Evolutionary conservation across 306 rosid genomes (phyloP).

Genomic region (Quercus ilex): DNA sequence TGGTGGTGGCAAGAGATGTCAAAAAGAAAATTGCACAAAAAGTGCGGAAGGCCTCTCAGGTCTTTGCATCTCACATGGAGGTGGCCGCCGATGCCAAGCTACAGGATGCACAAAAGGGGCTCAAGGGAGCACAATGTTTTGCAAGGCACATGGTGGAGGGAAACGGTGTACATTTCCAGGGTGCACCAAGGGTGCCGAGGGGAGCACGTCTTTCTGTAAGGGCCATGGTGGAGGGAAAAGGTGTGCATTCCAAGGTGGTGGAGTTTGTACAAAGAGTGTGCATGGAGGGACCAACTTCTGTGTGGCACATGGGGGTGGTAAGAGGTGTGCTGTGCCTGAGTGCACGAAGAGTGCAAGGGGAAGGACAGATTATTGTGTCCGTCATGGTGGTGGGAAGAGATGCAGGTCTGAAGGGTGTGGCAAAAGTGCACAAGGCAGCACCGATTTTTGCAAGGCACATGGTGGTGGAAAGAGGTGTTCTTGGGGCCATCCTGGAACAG

Average conservation of each 20-base stretch:
- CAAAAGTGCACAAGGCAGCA: constrained; percentile 96
- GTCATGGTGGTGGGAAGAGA: constrained; percentile 95
- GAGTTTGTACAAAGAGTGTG: constrained; percentile 77
- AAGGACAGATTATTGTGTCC: constrained; percentile 91
- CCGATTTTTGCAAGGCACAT: constrained; percentile 94
- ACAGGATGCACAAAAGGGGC: constrained; percentile 88
- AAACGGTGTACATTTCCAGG: constrained; percentile 84
- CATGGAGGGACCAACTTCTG: constrained; percentile 95
- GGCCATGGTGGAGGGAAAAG: constrained; percentile 97
- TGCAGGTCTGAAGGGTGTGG: constrained; percentile 86
- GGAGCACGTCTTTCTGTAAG: constrained; percentile 89
- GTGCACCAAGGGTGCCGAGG: constrained; percentile 96
- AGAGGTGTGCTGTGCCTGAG: constrained; percentile 81
- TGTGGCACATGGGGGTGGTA: constrained; percentile 98
- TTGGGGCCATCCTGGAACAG: constrained; percentile 89
- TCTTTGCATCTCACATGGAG: constrained; percentile 96
- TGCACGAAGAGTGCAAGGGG: constrained; percentile 96
- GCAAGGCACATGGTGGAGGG: constrained; percentile 98
- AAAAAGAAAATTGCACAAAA: constrained; percentile 80
- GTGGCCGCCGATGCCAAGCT: constrained; percentile 89
- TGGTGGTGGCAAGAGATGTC: constrained; percentile 98
- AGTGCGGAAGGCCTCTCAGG: constrained; percentile 97
- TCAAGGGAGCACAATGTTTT: constrained; percentile 92
- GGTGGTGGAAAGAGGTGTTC: constrained; percentile 98
- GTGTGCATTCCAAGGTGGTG: constrained; percentile 84